phyloP scores from a whole-genome alignment of 371 early-diverging fungal species.

The Mortierella sp. region DNA sequence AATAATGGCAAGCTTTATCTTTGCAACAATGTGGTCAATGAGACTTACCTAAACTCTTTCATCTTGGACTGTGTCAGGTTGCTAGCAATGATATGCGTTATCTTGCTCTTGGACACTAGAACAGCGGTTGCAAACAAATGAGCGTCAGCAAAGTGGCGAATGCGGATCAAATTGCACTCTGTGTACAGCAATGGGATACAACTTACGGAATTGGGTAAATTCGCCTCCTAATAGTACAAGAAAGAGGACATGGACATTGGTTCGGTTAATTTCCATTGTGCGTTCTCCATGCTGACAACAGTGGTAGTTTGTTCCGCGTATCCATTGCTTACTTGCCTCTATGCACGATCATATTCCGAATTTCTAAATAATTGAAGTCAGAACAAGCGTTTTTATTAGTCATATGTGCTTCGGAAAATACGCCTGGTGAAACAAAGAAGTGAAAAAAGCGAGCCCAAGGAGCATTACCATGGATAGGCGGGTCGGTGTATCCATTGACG shows the following conservation, averaged over 20 bases:
- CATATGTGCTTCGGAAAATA: neutral
- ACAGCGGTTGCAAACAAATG: neutral
- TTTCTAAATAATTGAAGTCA: slow-evolving; percentile 56
- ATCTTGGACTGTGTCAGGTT: slow-evolving; percentile 78
- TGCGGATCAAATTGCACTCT: neutral
- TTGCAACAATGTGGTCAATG: neutral
- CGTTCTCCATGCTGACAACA: neutral
- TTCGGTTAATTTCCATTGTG: neutral
- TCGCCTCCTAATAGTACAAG: slow-evolving; percentile 32
- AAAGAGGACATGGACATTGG: neutral
- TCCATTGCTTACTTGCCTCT: slow-evolving; percentile 49
- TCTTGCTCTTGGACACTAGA: slow-evolving; percentile 67
- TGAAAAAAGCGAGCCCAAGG: neutral
- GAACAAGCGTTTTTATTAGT: neutral
- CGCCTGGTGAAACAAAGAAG: neutral
- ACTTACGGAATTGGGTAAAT: slow-evolving; percentile 48
- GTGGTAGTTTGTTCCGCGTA: neutral
- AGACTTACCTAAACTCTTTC: slow-evolving; percentile 69
- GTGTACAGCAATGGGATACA: neutral
- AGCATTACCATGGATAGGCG: slow-evolving; percentile 59
- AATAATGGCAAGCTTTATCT: neutral
- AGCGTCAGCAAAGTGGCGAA: neutral
- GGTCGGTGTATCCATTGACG: slow-evolving; percentile 79
- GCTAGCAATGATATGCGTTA: slow-evolving; percentile 80
- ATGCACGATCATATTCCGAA: slow-evolving; percentile 68